Base-by-base conservation (phyloP, 2,329 filamentous ascomycete species). In the Sodiomyces alkalinus region DNA sequence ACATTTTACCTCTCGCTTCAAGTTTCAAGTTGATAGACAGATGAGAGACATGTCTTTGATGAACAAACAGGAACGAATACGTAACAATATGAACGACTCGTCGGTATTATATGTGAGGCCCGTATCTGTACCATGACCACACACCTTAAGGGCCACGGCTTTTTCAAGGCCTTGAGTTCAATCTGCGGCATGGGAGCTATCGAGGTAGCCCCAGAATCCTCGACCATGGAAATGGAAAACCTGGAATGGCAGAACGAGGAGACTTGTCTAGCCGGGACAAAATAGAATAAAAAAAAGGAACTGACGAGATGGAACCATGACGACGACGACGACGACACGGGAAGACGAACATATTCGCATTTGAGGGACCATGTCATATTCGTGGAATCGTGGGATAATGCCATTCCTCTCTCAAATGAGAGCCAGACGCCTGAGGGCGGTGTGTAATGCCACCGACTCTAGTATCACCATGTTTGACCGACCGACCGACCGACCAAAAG, bases 61-160 rank as follows among this genome's bases (percentile, higher is more conserved):
- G n/a, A n/a, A n/a, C n/a, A n/a, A n/a, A n/a, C n/a, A n/a, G n/a
- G n/a, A n/a, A n/a, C n/a, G n/a, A n/a, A n/a, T n/a, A n/a, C n/a
- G n/a, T n/a, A n/a, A n/a, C n/a, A 22, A n/a, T 12, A 9, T 11
- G 8, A 11, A 27, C 11, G 6, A 13, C 20, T 22, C 10, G 20
- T 11, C 3, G 5, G 7, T 14, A 21, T 12, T 4, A 34, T 21
- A 58, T 74, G 64, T 74, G 42, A 58, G 65, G 59, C 68, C 66
- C 64, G 68, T 73, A 74, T 74, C 68, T 74, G 68, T 74, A 68
- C 68, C 58, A 58, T 65, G 56, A 55, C 56, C n/a, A 58, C 53
- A 51, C 42, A 42, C 46, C 66, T 72, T 52, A 50, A 53, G 47
- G 55, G 58, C 56, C 59, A 68, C 64, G 50, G 68, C 66, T 73